Conservation (phyloP, 2,329 filamentous ascomycete genomes). For the Arthrobotrys pseudoclavata region DNA sequence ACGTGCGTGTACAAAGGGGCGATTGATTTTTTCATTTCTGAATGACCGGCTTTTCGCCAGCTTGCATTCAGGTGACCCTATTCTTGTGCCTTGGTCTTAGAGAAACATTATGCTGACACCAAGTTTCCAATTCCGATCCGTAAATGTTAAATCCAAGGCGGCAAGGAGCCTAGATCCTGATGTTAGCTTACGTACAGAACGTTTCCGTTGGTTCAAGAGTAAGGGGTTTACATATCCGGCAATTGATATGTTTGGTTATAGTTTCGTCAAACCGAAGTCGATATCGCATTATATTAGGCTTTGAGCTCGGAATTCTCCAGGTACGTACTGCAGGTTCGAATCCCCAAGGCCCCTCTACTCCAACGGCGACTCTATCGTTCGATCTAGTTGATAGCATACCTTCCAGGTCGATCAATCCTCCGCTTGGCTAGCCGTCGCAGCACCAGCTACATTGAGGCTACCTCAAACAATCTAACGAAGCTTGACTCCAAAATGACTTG, state of each 20-base stretch:
- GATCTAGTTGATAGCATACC: slow-evolving; percentile 6
- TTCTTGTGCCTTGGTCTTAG: slow-evolving; percentile 55
- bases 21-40: slow-evolving; percentile 8
- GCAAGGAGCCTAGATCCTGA: slow-evolving; percentile 46
- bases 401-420: slow-evolving; percentile 22
- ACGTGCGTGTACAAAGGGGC: neutral
- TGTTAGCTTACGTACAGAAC: slow-evolving; percentile 40
- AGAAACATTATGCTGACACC: slow-evolving; percentile 20
- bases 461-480: slow-evolving; percentile 4
- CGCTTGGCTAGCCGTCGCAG: neutral
- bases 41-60: slow-evolving; percentile 36
- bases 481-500: slow-evolving; percentile 55
- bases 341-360: neutral
- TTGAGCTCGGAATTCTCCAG: slow-evolving; percentile 34
- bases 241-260: slow-evolving; percentile 8
- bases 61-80: slow-evolving; percentile 46
- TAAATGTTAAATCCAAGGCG: slow-evolving; percentile 32
- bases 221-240: slow-evolving; percentile 27
- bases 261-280: neutral
- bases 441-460: slow-evolving; percentile 24
- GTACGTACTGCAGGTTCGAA: neutral
- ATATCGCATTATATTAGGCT: neutral
- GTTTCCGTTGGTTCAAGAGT: slow-evolving; percentile 19
- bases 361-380: neutral
- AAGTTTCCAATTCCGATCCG: slow-evolving; percentile 10